Base-by-base conservation (phyloP, 352 stramenopile genomes). In the Phytophthora melonis region DNA sequence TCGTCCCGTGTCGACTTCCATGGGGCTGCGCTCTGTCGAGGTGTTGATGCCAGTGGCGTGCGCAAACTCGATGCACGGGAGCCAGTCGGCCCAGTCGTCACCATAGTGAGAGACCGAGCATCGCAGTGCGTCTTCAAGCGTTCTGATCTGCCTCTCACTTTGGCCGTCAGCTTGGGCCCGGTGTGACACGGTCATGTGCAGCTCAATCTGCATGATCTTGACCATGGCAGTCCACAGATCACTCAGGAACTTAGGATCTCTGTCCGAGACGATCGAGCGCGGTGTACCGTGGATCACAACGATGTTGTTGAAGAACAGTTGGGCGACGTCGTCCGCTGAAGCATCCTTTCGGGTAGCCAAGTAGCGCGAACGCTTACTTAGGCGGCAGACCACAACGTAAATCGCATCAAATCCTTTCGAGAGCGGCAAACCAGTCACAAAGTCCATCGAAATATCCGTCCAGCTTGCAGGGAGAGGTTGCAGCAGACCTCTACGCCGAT, bases 391-490 rank as follows among this genome's bases (percentile, higher is more conserved):
- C 4, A 56, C 25, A 8, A 65, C 43, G 18, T 47, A 49, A 47
- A 57, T 45, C 13, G 41, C 58, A n/a, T 57, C 18, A 65, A 65
- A 65, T 57, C 43, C 25, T 10, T 34, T 45, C 16, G 58, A 57
- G 1, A 65, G 41, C 11, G 7, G 18, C 41, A 49, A 49, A 7
- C 41, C 14, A 49, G 41, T 8, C 3, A 49, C 41, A 16, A 49
- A 49, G 41, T 49, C 41, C 41, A 49, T 10, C 16, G 41, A 49
- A 16, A 49, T 49, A 49, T 21, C 41, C 41, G 41, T 49, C 41
- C 41, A 49, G 16, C 41, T 49, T 19, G 41, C 41, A 21, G 14
- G 16, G 3, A 49, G 18, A 21, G 41, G 14, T 16, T 49, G 16
- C 10, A 21, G 18, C 14, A 49, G 9, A 7, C 41, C 41, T 9